Evolutionary conservation across 805 yeast genomes (phyloP), one percentile per base, ranked within the genome.

Genomic region (Kodamaea restingae): DNA sequence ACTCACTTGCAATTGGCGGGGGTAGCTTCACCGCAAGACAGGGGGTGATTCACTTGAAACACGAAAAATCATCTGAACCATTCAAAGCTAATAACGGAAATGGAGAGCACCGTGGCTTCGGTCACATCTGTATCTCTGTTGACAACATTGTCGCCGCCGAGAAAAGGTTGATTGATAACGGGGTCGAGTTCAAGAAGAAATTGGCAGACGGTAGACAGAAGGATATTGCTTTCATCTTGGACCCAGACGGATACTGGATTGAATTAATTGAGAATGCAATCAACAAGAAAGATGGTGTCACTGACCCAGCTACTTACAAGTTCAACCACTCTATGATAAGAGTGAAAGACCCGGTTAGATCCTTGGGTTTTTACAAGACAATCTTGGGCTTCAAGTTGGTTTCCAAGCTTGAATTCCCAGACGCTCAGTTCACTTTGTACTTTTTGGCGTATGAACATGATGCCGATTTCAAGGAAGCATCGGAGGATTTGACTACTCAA

Each of bases 191-290:
- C 71, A 78, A 90, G 65, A 93, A 91, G 72, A 85, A 72, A 56
- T 69, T 90, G 48, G 62, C 77, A 27, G 98, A 91, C 57, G 98
- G 98, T 26, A 80, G 96, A 63, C 96, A 87, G 65, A 81, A 80
- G 62, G 75, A 88, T 61, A 90, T 93, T 67, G 98, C 98, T 0
- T 93, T 91, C 63, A 95, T 83, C 5, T 75, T 90, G 50, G 98
- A 93, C 55, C 97, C 98, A 5, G 91, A 91, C 63, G 93, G 93
- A 52, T 93, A 93, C 67, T 91, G 98, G 98, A 76, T 91, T 53
- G 98, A 91, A 70, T 66, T 91, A 54, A 76, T 91, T 49, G 80
- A 79, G 54, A 81, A 76, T 50, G 70, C 65, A 14, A 48, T 67
- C 27, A 58, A 61, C 44, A 72, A 74, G 52, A 45, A 49, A 9